Percentiles rank a stretch among this genome's conserved stretches.
Conservation (phyloP, 345 rosid species). For the Xanthoceras sorbifolium region DNA sequence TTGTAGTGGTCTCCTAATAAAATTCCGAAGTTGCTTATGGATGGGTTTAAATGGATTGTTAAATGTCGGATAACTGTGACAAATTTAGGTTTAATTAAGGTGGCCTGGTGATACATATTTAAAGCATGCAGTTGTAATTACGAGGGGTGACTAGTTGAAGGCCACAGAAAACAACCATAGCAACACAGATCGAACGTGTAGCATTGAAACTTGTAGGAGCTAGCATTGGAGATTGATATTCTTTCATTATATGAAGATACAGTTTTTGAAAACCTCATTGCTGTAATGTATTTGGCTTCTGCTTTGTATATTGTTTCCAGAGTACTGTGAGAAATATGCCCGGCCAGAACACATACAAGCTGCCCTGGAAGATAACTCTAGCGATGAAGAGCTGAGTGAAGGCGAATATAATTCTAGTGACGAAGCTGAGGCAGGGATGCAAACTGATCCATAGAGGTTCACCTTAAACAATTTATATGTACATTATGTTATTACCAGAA, state of each 20-base stretch:
- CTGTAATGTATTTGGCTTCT: not conserved
- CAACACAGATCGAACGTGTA: not conserved
- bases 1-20: no score
- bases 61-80: no score
- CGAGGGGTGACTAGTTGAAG: no score
- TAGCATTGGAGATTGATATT: not conserved
- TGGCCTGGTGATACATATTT: no score
- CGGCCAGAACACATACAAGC: conserved; percentile 50
- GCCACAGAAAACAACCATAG: no score
- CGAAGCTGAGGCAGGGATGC: conserved; percentile 47
- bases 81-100: no score
- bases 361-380: conserved; percentile 39
- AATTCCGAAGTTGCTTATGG: no score
- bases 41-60: no score
- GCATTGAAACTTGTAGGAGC: not conserved
- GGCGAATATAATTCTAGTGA: conserved; percentile 46
- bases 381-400: conserved; percentile 59
- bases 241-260: not conserved
- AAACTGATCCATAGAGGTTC: conserved; percentile 46
- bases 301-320: conserved; percentile 27
- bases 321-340: conserved; percentile 63
- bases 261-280: not conserved
- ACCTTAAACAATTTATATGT: conserved; percentile 13
- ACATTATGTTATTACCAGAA: conserved; percentile 17
- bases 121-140: no score